Percentiles rank a stretch among this genome's conserved stretches.
These are phyloP conservation scores for Solanum hybrid DNA, from an alignment of 305 asterid species.

Conservation along the genomic window DNA sequence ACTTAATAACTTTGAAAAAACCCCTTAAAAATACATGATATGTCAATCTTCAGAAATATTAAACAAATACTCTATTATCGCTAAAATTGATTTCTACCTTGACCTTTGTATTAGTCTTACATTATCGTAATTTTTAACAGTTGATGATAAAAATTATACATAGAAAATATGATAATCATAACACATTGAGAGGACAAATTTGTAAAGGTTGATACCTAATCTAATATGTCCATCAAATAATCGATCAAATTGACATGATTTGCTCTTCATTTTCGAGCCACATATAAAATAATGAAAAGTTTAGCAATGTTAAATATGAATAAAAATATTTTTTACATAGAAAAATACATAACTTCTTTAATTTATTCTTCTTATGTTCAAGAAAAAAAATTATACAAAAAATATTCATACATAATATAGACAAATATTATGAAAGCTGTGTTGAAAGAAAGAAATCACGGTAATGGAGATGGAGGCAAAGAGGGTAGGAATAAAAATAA, in stretches of 20 bases:
- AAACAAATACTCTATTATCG: neutral
- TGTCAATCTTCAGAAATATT: neutral
- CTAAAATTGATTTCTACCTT: neutral
- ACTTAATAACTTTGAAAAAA: no score
- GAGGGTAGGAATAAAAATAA: neutral
- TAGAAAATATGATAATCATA: neutral
- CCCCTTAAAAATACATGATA: no score
- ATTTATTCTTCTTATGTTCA: neutral
- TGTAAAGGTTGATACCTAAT: neutral
- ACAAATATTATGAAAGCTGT: neutral
- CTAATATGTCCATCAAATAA: neutral
- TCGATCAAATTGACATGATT: neutral
- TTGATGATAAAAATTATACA: no score
- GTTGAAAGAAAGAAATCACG: neutral
- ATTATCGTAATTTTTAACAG: neutral
- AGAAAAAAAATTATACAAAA: neutral
- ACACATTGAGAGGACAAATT: neutral
- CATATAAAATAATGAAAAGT: neutral
- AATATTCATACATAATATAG: neutral
- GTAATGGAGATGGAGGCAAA: neutral
- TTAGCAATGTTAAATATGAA: neutral
- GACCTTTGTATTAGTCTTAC: no score
- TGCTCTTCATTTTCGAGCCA: neutral
- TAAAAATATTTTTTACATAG: no score
- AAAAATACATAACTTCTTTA: no score